These are phyloP conservation scores for Salvia splendens DNA, from an alignment of 257 asterid genomes.

Conservation along the genomic window DNA sequence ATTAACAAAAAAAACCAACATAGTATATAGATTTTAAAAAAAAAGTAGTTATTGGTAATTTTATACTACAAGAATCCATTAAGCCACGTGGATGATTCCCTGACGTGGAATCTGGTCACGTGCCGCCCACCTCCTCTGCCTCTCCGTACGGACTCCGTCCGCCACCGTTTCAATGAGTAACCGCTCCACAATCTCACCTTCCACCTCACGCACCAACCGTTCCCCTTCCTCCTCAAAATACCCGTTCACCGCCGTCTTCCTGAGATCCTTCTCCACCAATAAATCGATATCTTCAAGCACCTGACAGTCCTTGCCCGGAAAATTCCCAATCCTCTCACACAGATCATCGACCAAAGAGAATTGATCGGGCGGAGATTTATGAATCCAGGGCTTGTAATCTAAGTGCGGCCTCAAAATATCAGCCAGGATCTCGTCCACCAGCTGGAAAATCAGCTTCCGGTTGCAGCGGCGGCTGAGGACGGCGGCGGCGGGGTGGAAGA, in stretches of 20 bases:
- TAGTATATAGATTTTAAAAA: neutral
- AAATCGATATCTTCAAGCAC: slow-evolving; percentile 75
- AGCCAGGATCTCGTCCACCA: slow-evolving; percentile 61
- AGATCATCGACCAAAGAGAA: slow-evolving; percentile 36
- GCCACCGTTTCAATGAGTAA: slow-evolving; percentile 60
- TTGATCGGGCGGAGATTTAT: neutral
- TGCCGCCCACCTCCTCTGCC: slow-evolving; percentile 48
- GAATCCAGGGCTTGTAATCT: slow-evolving; percentile 30
- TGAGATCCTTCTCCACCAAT: slow-evolving; percentile 51
- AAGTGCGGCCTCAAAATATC: slow-evolving; percentile 45
- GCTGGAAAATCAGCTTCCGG: slow-evolving; percentile 71
- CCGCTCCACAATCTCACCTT: slow-evolving; percentile 56
- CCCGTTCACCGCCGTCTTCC: slow-evolving; percentile 9
- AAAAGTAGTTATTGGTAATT: neutral
- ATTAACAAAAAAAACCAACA: neutral
- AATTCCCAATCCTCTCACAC: slow-evolving; percentile 45
- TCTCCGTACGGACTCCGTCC: slow-evolving; percentile 35
- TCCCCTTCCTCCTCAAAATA: slow-evolving; percentile 51
- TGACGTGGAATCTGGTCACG: slow-evolving; percentile 63
- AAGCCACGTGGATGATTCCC: slow-evolving; percentile 46
- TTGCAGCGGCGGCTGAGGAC: slow-evolving; percentile 46
- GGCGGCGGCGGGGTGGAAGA: slow-evolving; percentile 45
- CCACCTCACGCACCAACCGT: slow-evolving; percentile 55
- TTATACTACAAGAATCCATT: too few relatives aligned
- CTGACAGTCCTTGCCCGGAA: slow-evolving; percentile 58